Evolutionary conservation across 306 rosid genomes (phyloP).

Genomic region (Canavalia gladiata): DNA sequence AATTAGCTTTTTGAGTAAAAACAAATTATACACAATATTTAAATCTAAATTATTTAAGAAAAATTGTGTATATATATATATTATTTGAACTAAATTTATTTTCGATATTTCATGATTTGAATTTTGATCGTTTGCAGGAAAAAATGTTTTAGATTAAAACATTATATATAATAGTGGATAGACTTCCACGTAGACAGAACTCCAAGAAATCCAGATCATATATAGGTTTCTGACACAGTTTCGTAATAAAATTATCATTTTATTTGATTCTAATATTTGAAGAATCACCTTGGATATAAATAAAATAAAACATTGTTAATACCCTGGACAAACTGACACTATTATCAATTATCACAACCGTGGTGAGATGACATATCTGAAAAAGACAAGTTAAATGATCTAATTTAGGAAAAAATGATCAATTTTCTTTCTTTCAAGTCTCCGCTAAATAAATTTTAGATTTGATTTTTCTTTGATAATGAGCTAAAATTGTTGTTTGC

Average conservation of each 20-base stretch:
- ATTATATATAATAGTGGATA: too few species aligned
- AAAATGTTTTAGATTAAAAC: too few species aligned
- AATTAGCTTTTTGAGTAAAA: too few species aligned
- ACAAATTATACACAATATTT: too few species aligned
- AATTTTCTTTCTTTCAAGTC: background rate
- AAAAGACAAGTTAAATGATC: background rate
- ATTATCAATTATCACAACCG: background rate
- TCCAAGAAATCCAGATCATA: too few species aligned
- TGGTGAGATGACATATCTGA: background rate
- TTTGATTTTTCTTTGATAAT: background rate
- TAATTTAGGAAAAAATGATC: background rate
- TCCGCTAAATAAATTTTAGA: background rate
- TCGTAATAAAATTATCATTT: background rate
- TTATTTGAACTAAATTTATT: too few species aligned
- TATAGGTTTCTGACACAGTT: too few species aligned
- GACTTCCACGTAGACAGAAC: too few species aligned
- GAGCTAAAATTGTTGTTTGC: background rate
- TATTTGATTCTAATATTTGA: background rate
- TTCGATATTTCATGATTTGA: too few species aligned
- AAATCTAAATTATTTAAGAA: too few species aligned
- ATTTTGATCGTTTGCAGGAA: too few species aligned
- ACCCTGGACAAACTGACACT: conserved; percentile 15
- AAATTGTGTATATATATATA: too few species aligned
- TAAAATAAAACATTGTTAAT: background rate
- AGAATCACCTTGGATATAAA: background rate